phyloP scores from a whole-genome alignment of 345 rosid species.

The Ceriops tagal region DNA sequence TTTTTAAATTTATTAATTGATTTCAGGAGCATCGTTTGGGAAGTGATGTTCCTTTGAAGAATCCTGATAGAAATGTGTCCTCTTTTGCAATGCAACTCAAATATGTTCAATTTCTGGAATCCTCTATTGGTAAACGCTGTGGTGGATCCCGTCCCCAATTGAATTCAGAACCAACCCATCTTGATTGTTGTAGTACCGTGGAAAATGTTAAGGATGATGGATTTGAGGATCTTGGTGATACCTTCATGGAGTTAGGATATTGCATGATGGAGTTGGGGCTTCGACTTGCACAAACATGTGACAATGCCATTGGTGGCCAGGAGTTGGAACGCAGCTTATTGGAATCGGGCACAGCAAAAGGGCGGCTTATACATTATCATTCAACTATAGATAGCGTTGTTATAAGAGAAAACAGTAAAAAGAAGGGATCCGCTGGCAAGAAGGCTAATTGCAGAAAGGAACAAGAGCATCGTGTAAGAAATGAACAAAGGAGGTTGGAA shows the following conservation, averaged over 20 bases:
- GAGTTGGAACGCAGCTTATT: conserved; percentile 62
- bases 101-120: conserved; percentile 32
- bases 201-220: conserved; percentile 31
- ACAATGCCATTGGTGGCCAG: conserved; percentile 63
- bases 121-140: conserved; percentile 18
- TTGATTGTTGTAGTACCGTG: conserved; percentile 14
- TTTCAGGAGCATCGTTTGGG: conserved; percentile 72
- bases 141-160: not conserved
- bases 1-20: not conserved
- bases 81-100: conserved; percentile 77
- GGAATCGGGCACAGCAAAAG: conserved; percentile 77
- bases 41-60: conserved; percentile 77
- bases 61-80: conserved; percentile 68
- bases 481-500: conserved; percentile 19
- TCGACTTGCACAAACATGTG: conserved; percentile 64
- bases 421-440: conserved; percentile 28
- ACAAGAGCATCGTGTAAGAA: conserved; percentile 11
- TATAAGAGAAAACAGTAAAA: conserved; percentile 36
- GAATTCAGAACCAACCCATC: conserved; percentile 16
- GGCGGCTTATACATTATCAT: conserved; percentile 87
- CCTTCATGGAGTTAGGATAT: conserved; percentile 61
- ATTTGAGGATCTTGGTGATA: conserved; percentile 46
- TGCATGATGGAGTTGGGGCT: conserved; percentile 79
- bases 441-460: conserved; percentile 16
- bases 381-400: conserved; percentile 46